Evolutionary conservation across 345 rosid genomes (phyloP).

Genomic region (Mercurialis annua): DNA sequence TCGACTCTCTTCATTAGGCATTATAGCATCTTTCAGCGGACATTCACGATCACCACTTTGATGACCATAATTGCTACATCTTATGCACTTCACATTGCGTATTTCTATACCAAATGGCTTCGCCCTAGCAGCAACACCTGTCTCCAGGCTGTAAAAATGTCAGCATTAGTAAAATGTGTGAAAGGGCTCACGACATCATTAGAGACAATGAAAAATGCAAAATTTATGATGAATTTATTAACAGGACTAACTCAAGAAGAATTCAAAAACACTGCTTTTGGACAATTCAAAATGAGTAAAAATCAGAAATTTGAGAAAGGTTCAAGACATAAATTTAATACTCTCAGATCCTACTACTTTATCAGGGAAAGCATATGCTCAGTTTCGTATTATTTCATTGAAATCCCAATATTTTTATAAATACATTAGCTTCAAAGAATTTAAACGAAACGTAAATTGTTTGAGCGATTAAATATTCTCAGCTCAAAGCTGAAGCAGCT

Average conservation of each 20-base stretch:
- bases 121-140: conserved; percentile 71
- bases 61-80: conserved; percentile 90
- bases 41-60: conserved; percentile 99
- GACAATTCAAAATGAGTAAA: not conserved
- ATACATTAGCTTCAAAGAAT: not conserved
- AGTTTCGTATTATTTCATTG: no score
- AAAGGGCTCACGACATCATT: not conserved
- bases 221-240: not conserved
- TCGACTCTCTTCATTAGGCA: conserved; percentile 92
- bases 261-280: not conserved
- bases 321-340: no score
- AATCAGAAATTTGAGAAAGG: not conserved
- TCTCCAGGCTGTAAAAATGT: conserved; percentile 62
- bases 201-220: not conserved
- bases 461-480: not conserved
- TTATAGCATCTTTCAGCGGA: conserved; percentile 88
- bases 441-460: not conserved
- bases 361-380: no score
- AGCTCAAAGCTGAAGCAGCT: not conserved
- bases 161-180: conserved; percentile 15
- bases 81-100: conserved; percentile 85
- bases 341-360: no score
- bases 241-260: not conserved
- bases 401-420: no score
- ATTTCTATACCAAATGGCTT: conserved; percentile 94